Evolutionary conservation across 2,329 filamentous ascomycete species (phyloP).

Genomic region (Nigrograna mackinnonii): DNA sequence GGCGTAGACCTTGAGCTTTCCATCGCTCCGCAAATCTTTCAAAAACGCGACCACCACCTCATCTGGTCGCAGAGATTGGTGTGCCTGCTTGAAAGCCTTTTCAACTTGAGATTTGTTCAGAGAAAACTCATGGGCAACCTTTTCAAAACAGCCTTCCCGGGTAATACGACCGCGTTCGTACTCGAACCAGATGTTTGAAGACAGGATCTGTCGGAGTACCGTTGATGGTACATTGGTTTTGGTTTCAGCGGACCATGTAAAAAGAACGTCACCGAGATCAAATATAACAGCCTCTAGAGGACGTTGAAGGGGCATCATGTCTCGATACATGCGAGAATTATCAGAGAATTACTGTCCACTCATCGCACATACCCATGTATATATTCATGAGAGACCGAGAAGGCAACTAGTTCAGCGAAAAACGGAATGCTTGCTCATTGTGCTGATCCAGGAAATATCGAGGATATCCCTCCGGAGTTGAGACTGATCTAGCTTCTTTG

Average conservation of each 20-base stretch:
- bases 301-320: background rate
- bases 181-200: slow-evolving; percentile 27
- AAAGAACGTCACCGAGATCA: slow-evolving; percentile 41
- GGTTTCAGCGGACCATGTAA: slow-evolving; percentile 31
- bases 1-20: slow-evolving; percentile 24
- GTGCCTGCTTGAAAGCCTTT: slow-evolving; percentile 30
- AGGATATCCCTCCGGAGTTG: too few relatives aligned
- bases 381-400: too few relatives aligned
- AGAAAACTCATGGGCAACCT: slow-evolving; percentile 22
- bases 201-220: slow-evolving; percentile 24
- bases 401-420: too few relatives aligned
- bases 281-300: slow-evolving; percentile 26
- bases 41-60: slow-evolving; percentile 21
- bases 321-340: too few relatives aligned
- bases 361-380: too few relatives aligned
- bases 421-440: too few relatives aligned
- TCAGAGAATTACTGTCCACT: too few relatives aligned
- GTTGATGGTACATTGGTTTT: slow-evolving; percentile 22
- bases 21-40: slow-evolving; percentile 14
- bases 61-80: slow-evolving; percentile 27
- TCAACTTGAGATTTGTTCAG: slow-evolving; percentile 22
- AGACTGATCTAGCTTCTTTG: too few relatives aligned
- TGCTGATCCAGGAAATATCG: too few relatives aligned
- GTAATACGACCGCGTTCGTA: slow-evolving; percentile 28
- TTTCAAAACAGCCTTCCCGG: slow-evolving; percentile 17